Conservation (phyloP, 2,329 filamentous ascomycete species). For the Talaromyces sp. region DNA sequence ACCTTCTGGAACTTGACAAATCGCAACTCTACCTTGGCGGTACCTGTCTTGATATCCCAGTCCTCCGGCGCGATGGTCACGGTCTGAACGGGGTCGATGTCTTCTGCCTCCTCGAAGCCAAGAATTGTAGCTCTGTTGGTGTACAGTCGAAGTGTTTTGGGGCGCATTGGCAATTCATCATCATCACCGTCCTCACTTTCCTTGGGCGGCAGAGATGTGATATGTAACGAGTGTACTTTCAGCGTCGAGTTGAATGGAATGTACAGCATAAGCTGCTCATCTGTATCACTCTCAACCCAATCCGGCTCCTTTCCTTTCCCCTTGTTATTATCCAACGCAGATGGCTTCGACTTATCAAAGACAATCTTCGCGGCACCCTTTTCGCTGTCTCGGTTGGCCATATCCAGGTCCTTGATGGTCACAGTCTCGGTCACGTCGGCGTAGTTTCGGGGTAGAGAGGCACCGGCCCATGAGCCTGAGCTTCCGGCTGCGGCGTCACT, state of each 20-base stretch:
- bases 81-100: conserved; percentile 73
- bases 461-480: conserved; percentile 63
- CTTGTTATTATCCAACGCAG: conserved; percentile 45
- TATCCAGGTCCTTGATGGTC: conserved; percentile 74
- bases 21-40: conserved; percentile 68
- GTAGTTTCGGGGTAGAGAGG: conserved; percentile 74
- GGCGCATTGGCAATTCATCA: conserved; percentile 74
- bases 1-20: conserved; percentile 99
- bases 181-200: conserved; percentile 57
- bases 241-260: conserved; percentile 82
- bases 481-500: conserved; percentile 34
- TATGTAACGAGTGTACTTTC: conserved; percentile 82
- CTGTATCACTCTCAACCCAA: conserved; percentile 94
- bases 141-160: conserved; percentile 79
- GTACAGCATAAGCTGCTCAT: conserved; percentile 93
- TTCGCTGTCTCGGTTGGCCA: conserved; percentile 80
- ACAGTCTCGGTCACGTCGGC: conserved; percentile 77
- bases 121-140: conserved; percentile 85
- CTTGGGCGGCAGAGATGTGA: conserved; percentile 71
- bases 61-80: conserved; percentile 71
- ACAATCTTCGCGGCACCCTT: conserved; percentile 69
- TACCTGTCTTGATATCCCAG: conserved; percentile 73
- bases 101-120: conserved; percentile 92
- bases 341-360: conserved; percentile 68
- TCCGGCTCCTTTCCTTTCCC: conserved; percentile 58